Evolutionary conservation across 129 eudicot species (phyloP), one percentile per base, ranked within the genome.

Genomic region (Helianthus tuberosus): DNA sequence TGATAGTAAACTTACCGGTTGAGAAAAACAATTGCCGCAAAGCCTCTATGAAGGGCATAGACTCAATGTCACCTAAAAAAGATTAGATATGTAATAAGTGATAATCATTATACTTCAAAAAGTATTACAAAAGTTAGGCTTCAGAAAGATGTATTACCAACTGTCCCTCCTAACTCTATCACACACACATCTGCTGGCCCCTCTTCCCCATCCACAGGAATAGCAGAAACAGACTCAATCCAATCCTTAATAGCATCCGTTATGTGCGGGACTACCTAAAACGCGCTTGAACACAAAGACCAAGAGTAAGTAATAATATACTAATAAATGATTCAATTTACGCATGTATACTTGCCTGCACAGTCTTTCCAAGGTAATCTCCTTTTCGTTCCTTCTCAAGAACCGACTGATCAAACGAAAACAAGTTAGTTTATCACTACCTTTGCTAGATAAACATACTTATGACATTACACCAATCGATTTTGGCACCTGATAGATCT

Each of bases 1-100:
- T 47, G 41, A 62, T 43, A 27, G 43, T 54, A 43, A 84, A 61
- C 54, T 74, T 75, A 91, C 98, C 98, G 58, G 87, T 84, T 23
- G 98, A 80, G 83, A 94, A 94, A 74, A 68, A 91, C 39, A 94
- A 81, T 63, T 94, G 98, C 17, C 97, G 86, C 79, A 94, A 71
- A 79, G 98, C 98, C 91, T 94, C 98, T 69, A 94, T 88, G 84
- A 94, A 94, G 65, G 98, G 98, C 98, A 94, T 94, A 74, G 98
- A 94, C 81, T 94, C 99, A 54, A 94, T 94, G 79, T 94, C 99
- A 88, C 99, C 99, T 94, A 43, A 75, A 44, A 68, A 78, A 47
- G 25, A 52, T 73, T 10, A 64, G 68, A 69, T 73, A 29, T 57
- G 52, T 47, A 15, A 29, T 70, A 50, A 60, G 23, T 20, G 0